Evolutionary conservation across 2,329 filamentous ascomycete species (phyloP), one percentile per base, ranked within the genome.

Genomic region (Fusarium hainanense): DNA sequence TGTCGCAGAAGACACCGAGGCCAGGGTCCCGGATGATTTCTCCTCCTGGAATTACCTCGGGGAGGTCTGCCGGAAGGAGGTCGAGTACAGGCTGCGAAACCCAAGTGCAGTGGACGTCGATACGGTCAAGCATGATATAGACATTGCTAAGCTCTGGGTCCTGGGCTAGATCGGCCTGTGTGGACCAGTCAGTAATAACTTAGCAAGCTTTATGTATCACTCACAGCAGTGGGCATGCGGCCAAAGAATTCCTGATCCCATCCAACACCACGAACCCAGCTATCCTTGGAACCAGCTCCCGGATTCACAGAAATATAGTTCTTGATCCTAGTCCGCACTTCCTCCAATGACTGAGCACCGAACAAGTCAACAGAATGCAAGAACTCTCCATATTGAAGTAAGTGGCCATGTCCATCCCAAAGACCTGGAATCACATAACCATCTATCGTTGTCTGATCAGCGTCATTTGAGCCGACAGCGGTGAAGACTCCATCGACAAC

Each of bases 101-200:
- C 88, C 89, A 91, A 28, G 88, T 84, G 77, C 90, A 93, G 76
- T 92, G 90, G 6, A 89, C 88, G 70, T 92, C 90, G 10, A 91
- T 87, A 16, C 90, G 85, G 73, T 92, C 89, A 5, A 92, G 83
- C 88, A 92, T 91, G 62, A 92, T 85, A 75, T 88, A 91, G 37
- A 88, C 78, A 34, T 85, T 84, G 43, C 79, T 81, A 44, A 92
- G 83, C 2, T 77, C 72, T 25, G 83, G 77, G 46, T 88, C 85
- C 41, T 83, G 78, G 13, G 85, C 83, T 1, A 92, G 80, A 62
- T 90, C 86, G 54, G 81, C 81, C 86, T 87, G 25, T 23, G 23
- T 4, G 42, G 27, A 3, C 37, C 51, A 12, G 13, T 67, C 28
- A 69, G 54, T 25, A 50, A 7, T 12, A 14, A 23, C 13, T 14